Evolutionary conservation across 208 protist genomes (phyloP), one percentile per base, ranked within the genome.

Genomic region (Sergeia podlipaevii): DNA sequence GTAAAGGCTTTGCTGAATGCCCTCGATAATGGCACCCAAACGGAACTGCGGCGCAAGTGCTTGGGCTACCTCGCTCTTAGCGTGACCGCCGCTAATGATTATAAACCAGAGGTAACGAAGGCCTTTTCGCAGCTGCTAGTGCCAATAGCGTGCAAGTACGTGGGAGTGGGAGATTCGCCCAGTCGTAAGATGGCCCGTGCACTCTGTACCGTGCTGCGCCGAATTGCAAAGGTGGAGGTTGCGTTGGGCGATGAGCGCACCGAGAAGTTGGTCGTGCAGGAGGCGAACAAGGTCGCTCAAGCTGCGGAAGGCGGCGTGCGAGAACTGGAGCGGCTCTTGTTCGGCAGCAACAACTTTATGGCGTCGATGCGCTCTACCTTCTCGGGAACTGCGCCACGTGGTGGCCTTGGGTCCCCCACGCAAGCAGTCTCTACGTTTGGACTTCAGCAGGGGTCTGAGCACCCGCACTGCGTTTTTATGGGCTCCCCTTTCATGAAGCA

Each of bases 141-240:
- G 2, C 18, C 41, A 13, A 32, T 70, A 21, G 67, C 65, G 7
- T 17, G 36, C 26, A 70, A 80, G n/a, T 89, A 82, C 54, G 73
- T 82, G 15, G 56, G 66, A 1, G 70, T 77, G 4, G 86, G 86
- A 8, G 86, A 94, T 61, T 76, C 75, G 4, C 71, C 70, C 0
- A 86, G 73, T 54, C 76, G 87, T 39, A 82, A 80, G 43, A 91
- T 94, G 87, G 80, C 83, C 13, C 76, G 87, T 11, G 74, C 81
- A 8, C 55, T 94, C 18, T 82, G 66, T 60, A 80, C 80, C 23
- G 66, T 82, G n/a, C 59, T 94, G n/a, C 65, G 66, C 21, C 50
- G 37, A 28, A 55, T 57, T 55, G 39, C 30, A 37, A 37, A 11
- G 20, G 18, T 32, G 29, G 27, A 39, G 10, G 56, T 74, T 28